These are phyloP conservation scores for Orbilia ellipsospora DNA, from an alignment of 2,329 filamentous ascomycete genomes.

Conservation along the genomic window DNA sequence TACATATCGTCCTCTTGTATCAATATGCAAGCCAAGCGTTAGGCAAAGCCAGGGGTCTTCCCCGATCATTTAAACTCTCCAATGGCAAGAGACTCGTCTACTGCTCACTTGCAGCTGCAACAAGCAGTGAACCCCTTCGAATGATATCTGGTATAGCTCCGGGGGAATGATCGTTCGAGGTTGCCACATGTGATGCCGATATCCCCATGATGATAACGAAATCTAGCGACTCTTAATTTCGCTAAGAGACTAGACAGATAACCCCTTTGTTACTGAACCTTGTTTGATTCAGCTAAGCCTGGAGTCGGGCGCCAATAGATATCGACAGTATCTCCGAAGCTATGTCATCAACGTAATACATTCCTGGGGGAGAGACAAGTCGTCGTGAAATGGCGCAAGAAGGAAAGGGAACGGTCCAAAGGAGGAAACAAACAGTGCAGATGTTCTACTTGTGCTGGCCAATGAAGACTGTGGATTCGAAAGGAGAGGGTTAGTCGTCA, in stretches of 20 bases:
- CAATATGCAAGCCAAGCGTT: conserved; percentile 1
- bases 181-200: conserved; percentile 18
- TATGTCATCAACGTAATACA: neutral
- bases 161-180: neutral
- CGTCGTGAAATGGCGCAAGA: neutral
- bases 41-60: neutral
- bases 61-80: neutral
- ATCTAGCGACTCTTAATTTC: neutral
- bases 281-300: neutral
- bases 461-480: conserved; percentile 20
- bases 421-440: conserved; percentile 22
- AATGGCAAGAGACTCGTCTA: neutral
- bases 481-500: conserved; percentile 1
- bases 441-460: neutral
- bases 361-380: no score
- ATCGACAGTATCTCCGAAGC: conserved; percentile 8
- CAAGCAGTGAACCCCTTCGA: no score
- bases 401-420: neutral
- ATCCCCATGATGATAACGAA: neutral
- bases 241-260: neutral
- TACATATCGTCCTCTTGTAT: neutral
- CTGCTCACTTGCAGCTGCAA: no score
- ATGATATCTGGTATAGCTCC: no score
- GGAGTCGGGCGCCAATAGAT: neutral
- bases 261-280: neutral